phyloP scores from a whole-genome alignment of 2,329 filamentous ascomycete species.

The Fusarium acutatum region DNA sequence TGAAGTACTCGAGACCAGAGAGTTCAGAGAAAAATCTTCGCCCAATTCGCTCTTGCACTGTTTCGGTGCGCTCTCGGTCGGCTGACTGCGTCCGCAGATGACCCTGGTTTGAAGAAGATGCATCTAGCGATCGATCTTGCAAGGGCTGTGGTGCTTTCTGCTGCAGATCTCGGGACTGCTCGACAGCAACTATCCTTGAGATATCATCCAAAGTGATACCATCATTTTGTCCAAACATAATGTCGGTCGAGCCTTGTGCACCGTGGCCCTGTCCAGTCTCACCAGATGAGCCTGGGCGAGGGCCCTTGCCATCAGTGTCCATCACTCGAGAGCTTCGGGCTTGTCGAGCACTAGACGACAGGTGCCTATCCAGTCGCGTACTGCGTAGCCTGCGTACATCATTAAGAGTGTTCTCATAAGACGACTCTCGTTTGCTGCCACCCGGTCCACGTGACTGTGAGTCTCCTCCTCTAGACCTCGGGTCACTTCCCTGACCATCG shows the following conservation, averaged over 20 bases:
- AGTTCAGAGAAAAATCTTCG: conserved; percentile 97
- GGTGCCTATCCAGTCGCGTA: conserved; percentile 90
- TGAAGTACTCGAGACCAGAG: conserved; percentile 95
- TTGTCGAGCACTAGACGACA: conserved; percentile 92
- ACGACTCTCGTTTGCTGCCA: conserved; percentile 66
- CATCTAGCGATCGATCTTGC: conserved; percentile 51
- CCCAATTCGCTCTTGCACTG: conserved; percentile 61
- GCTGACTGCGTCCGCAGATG: conserved; percentile 70
- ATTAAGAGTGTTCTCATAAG: conserved; percentile 94
- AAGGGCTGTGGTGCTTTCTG: conserved; percentile 58
- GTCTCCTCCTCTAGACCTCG: conserved; percentile 53
- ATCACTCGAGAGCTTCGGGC: conserved; percentile 92
- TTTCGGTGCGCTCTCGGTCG: conserved; percentile 61
- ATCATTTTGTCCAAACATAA: conserved; percentile 90
- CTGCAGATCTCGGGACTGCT: conserved; percentile 92
- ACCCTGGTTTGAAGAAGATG: conserved; percentile 65
- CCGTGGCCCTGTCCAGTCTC: conserved; percentile 54
- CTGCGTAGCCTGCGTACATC: conserved; percentile 93
- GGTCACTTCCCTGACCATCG: conserved; percentile 61
- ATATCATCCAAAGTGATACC: conserved; percentile 96
- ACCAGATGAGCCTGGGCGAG: conserved; percentile 78
- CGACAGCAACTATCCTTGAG: conserved; percentile 91
- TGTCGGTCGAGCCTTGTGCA: conserved; percentile 70
- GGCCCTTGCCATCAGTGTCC: conserved; percentile 68
- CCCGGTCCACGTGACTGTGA: conserved; percentile 27